Evolutionary conservation across 2,329 filamentous ascomycete species (phyloP).

Genomic region (Hirsutella rhossiliensis): DNA sequence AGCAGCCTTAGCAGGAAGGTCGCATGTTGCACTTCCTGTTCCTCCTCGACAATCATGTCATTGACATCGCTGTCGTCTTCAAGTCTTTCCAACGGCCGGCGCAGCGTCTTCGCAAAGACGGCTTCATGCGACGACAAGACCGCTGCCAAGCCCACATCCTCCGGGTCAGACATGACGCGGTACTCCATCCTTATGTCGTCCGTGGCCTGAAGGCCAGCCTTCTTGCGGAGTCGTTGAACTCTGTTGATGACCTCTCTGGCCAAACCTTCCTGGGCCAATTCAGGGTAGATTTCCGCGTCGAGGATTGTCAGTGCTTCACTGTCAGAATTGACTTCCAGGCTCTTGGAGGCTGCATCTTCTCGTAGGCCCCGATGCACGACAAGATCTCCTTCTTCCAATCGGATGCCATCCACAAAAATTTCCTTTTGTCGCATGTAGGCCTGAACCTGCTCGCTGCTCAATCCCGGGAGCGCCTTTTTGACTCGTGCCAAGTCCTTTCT

Average conservation of each 20-base stretch:
- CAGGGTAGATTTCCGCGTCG: slow-evolving; percentile 70
- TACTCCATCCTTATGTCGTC: slow-evolving; percentile 97
- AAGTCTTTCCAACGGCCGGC: slow-evolving; percentile 55
- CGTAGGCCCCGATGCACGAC: slow-evolving; percentile 64
- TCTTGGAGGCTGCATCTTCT: slow-evolving; percentile 56
- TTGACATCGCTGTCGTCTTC: slow-evolving; percentile 10
- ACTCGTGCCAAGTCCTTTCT: slow-evolving; percentile 90
- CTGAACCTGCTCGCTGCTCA: slow-evolving; percentile 74
- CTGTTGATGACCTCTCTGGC: slow-evolving; percentile 88
- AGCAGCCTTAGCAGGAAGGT: slow-evolving; percentile 67
- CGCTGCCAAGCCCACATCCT: slow-evolving; percentile 57
- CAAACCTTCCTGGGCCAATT: slow-evolving; percentile 78
- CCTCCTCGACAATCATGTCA: slow-evolving; percentile 62
- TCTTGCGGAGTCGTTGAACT: slow-evolving; percentile 86
- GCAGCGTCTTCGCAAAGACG: slow-evolving; percentile 64
- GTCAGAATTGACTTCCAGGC: slow-evolving; percentile 78
- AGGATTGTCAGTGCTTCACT: slow-evolving; percentile 84
- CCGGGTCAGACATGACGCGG: slow-evolving; percentile 65
- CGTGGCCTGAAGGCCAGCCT: slow-evolving; percentile 78
- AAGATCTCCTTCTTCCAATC: slow-evolving; percentile 70
- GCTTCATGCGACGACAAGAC: slow-evolving; percentile 57
- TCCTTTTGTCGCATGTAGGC: slow-evolving; percentile 60
- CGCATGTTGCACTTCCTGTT: slow-evolving; percentile 76
- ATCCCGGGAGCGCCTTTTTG: slow-evolving; percentile 72
- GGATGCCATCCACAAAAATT: slow-evolving; percentile 77